Conservation (phyloP, 2,329 filamentous ascomycete species). For the Botrytis paeoniae region DNA sequence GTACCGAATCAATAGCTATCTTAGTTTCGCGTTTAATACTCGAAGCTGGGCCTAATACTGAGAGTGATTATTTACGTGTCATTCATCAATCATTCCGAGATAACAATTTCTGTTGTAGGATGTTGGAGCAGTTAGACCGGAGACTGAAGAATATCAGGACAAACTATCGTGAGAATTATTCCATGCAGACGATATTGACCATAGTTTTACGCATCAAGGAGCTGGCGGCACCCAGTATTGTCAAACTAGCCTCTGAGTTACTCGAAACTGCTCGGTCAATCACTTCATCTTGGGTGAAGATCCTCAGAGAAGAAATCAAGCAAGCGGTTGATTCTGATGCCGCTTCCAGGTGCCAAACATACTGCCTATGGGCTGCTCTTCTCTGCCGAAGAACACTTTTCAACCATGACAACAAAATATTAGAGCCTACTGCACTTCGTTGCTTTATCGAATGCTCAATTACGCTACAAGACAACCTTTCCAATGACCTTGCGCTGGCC, state of each 20-base stretch:
- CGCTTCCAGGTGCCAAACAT: constrained; percentile 42
- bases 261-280: constrained; percentile 45
- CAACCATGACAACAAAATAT: not conserved
- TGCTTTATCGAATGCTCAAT: constrained; percentile 43
- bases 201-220: constrained; percentile 44
- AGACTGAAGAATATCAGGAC: constrained; percentile 46
- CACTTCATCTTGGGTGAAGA: constrained; percentile 49
- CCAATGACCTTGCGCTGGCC: constrained; percentile 40
- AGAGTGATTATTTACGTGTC: constrained; percentile 41
- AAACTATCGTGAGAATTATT: constrained; percentile 58
- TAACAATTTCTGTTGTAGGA: constrained; percentile 45
- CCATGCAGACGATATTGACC: constrained; percentile 57
- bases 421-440: constrained; percentile 25
- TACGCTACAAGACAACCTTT: constrained; percentile 47
- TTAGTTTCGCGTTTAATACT: constrained; percentile 52
- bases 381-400: constrained; percentile 52
- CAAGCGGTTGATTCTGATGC: constrained; percentile 40
- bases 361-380: constrained; percentile 53
- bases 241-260: constrained; percentile 30
- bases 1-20: constrained; percentile 47
- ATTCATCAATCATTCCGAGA: constrained; percentile 51
- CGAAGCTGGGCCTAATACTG: constrained; percentile 51
- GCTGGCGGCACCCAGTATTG: constrained; percentile 18
- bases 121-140: constrained; percentile 48
- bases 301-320: constrained; percentile 47